Percentiles rank a stretch among this genome's conserved stretches.
Evolutionary conservation across 495 filamentous ascomycete species (phyloP).

Genomic region (Astrothelium macrocarpum): DNA sequence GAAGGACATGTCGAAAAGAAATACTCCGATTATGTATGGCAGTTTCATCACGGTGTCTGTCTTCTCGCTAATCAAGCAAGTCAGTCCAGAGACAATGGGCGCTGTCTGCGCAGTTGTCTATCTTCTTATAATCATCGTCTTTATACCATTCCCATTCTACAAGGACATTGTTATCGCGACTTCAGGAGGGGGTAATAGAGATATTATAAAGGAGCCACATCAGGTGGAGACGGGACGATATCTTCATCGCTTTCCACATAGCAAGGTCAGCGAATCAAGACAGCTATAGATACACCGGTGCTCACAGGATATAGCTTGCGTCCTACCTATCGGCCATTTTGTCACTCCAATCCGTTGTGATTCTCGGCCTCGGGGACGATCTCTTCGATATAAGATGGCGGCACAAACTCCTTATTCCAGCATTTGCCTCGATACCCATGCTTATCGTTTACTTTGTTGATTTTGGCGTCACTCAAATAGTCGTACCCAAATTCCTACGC

Average conservation of each 20-base stretch:
- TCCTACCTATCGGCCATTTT: constrained; percentile 91
- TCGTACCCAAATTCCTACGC: constrained; percentile 75
- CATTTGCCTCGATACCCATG: constrained; percentile 85
- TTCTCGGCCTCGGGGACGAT: constrained; percentile 91
- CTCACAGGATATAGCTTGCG: constrained; percentile 52
- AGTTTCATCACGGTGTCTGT: constrained; percentile 4
- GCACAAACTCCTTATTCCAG: constrained; percentile 96
- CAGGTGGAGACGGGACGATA: constrained; percentile 68
- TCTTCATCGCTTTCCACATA: constrained; percentile 86
- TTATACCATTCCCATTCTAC: constrained; percentile 95
- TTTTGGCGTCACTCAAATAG: constrained; percentile 91
- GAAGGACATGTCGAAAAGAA: constrained; percentile 76
- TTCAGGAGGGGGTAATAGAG: constrained; percentile 83
- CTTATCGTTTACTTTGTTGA: constrained; percentile 97
- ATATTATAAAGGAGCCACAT: constrained; percentile 58
- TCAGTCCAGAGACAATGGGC: constrained; percentile 93
- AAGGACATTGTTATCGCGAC: constrained; percentile 96
- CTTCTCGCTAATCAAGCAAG: constrained; percentile 16
- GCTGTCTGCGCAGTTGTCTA: constrained; percentile 89
- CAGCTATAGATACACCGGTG: not conserved
- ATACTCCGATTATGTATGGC: constrained; percentile 60
- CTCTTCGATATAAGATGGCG: constrained; percentile 98
- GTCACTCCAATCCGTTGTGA: constrained; percentile 76
- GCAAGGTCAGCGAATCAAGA: constrained; percentile 51
- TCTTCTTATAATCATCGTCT: constrained; percentile 72